These are phyloP conservation scores for Tricholoma terreum DNA, from an alignment of 768 basidiomycete genomes.

Conservation along the genomic window DNA sequence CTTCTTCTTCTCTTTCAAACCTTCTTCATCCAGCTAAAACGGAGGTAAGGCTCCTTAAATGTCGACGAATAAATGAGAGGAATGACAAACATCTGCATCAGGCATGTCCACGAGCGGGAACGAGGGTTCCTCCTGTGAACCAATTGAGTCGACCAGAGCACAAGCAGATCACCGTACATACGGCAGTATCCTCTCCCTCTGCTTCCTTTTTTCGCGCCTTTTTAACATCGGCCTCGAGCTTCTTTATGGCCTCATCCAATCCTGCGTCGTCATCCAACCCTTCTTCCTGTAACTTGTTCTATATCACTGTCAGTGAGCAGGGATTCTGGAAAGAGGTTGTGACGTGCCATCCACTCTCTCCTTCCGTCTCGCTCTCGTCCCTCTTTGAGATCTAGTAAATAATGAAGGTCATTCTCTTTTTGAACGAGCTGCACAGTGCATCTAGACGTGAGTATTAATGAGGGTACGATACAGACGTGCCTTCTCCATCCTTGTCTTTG, in stretches of 20 bases:
- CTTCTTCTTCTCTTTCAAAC: slow-evolving; percentile 90
- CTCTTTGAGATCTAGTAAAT: slow-evolving; percentile 63
- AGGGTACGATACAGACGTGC: slow-evolving; percentile 32
- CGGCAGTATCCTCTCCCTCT: slow-evolving; percentile 64
- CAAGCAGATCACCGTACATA: slow-evolving; percentile 22
- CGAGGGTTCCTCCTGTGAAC: slow-evolving; percentile 66
- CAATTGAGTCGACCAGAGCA: neutral
- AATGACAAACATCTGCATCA: slow-evolving; percentile 72
- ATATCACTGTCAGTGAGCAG: slow-evolving; percentile 1
- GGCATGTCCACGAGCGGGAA: slow-evolving; percentile 93
- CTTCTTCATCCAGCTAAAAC: slow-evolving; percentile 78
- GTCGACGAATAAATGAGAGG: neutral
- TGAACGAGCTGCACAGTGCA: slow-evolving; percentile 50
- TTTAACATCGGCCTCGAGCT: slow-evolving; percentile 75
- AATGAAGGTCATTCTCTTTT: slow-evolving; percentile 73
- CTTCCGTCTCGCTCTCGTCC: slow-evolving; percentile 56
- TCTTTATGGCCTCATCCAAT: slow-evolving; percentile 81
- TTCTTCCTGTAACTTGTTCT: slow-evolving; percentile 63
- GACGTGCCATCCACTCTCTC: slow-evolving; percentile 70
- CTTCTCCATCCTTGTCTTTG: slow-evolving; percentile 83
- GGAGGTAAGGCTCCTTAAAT: neutral
- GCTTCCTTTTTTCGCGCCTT: slow-evolving; percentile 79
- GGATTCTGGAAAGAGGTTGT: slow-evolving; percentile 1
- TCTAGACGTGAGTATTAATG: neutral
- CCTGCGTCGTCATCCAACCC: slow-evolving; percentile 77